These are phyloP conservation scores for Hyphopichia pseudoburtonii DNA, from an alignment of 1,139 yeast species.

Conservation along the genomic window DNA sequence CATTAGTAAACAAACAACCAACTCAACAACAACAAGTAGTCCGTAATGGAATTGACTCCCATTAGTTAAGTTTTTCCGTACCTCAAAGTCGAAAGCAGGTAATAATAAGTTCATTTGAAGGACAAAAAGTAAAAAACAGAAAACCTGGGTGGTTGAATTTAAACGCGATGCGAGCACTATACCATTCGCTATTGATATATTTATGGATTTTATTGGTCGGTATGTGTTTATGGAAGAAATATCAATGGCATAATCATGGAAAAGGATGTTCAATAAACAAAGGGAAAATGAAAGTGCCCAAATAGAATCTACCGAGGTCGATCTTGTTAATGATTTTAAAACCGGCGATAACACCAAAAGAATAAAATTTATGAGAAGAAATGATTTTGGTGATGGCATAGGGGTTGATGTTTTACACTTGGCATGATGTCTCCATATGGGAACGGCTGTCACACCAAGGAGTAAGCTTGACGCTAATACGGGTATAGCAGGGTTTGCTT, in stretches of 20 bases:
- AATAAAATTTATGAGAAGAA: slow-evolving; percentile 65
- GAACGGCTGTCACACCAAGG: slow-evolving; percentile 22
- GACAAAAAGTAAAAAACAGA: slow-evolving; percentile 74
- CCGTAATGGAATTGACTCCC: background rate
- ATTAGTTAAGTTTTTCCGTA: slow-evolving; percentile 30
- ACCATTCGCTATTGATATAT: slow-evolving; percentile 80
- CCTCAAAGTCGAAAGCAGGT: slow-evolving; percentile 66
- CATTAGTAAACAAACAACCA: slow-evolving; percentile 24
- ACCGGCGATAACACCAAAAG: slow-evolving; percentile 84
- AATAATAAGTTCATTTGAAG: slow-evolving; percentile 70
- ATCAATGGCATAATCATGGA: slow-evolving; percentile 63
- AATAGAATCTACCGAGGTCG: slow-evolving; percentile 91
- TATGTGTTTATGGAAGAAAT: slow-evolving; percentile 25
- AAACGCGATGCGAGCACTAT: slow-evolving; percentile 88
- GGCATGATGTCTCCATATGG: background rate
- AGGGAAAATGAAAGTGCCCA: slow-evolving; percentile 90
- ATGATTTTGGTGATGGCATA: slow-evolving; percentile 50
- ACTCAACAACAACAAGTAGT: background rate
- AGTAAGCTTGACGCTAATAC: slow-evolving; percentile 26
- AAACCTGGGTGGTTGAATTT: slow-evolving; percentile 70
- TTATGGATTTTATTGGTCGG: slow-evolving; percentile 73
- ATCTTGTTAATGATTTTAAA: slow-evolving; percentile 78
- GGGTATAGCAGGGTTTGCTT: slow-evolving; percentile 46
- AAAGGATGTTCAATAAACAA: slow-evolving; percentile 62
- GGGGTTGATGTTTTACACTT: too few species aligned